Conservation (phyloP, 1,284 basidiomycete genomes). For the Rhodotorula glutinis region DNA sequence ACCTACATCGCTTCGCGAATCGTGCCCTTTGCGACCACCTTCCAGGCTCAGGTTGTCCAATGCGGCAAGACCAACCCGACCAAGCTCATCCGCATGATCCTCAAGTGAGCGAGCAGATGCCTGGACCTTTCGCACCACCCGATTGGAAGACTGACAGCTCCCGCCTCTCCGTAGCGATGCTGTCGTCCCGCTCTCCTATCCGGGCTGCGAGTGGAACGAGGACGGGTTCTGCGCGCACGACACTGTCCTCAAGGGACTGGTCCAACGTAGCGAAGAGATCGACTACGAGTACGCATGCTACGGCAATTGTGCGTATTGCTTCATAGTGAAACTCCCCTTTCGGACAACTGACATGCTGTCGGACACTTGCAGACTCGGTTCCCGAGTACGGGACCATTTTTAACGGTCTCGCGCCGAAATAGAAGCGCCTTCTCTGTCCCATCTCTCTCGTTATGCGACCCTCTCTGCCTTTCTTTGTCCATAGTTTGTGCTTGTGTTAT, state of each 20-base stretch:
- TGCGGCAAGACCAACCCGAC: conserved; percentile 43
- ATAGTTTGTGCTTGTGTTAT: too few relatives aligned
- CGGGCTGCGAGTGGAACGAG: conserved; percentile 60
- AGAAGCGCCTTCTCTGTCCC: too few relatives aligned
- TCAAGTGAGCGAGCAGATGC: conserved; percentile 37
- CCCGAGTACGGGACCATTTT: not conserved
- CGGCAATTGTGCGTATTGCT: conserved; percentile 55
- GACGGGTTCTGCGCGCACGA: conserved; percentile 77
- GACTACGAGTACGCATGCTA: conserved; percentile 74
- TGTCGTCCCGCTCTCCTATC: conserved; percentile 68
- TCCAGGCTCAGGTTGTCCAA: conserved; percentile 47
- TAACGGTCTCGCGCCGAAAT: not conserved
- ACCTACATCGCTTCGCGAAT: conserved; percentile 65
- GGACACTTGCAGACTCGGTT: not conserved
- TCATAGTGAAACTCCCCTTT: too few relatives aligned
- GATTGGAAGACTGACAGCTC: not conserved
- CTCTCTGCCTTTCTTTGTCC: too few relatives aligned
- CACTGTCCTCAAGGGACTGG: conserved; percentile 68
- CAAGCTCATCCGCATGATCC: conserved; percentile 49
- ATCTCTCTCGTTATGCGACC: too few relatives aligned
- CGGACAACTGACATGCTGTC: too few relatives aligned
- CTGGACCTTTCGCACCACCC: conserved; percentile 17
- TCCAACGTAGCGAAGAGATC: conserved; percentile 63
- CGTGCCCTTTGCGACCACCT: conserved; percentile 66
- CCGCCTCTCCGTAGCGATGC: conserved; percentile 66